Evolutionary conservation across 208 protist genomes (phyloP).

Genomic region (Trypanosoma theileri): DNA sequence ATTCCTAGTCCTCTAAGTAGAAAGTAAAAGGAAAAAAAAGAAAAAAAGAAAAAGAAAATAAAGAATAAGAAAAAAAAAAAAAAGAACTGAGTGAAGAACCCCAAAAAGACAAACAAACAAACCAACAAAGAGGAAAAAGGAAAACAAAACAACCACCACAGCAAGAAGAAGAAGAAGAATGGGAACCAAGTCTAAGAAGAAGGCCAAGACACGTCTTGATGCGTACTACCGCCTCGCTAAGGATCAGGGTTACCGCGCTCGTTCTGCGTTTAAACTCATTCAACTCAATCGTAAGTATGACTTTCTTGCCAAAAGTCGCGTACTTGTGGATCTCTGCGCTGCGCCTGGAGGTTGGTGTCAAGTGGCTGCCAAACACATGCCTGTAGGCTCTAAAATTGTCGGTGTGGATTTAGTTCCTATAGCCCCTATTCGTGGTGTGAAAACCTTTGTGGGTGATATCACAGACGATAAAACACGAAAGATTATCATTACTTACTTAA

Average conservation of each 20-base stretch:
- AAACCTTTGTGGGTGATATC: constrained; percentile 98
- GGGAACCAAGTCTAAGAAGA: constrained; percentile 92
- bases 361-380: constrained; percentile 96
- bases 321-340: constrained; percentile 96
- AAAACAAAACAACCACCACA: constrained; percentile 8
- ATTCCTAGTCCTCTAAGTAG: too few relatives aligned
- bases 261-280: constrained; percentile 99
- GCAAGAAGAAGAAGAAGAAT: constrained; percentile 29
- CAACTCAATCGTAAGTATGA: constrained; percentile 99
- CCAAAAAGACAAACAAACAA: constrained; percentile 18
- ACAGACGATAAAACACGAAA: constrained; percentile 96
- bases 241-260: constrained; percentile 97
- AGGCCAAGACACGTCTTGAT: constrained; percentile 91
- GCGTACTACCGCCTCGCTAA: constrained; percentile 99
- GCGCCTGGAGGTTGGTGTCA: constrained; percentile 98
- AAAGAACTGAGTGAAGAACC: neutral
- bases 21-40: too few relatives aligned
- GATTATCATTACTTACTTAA: constrained; percentile 93
- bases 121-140: constrained; percentile 2
- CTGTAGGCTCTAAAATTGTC: constrained; percentile 94
- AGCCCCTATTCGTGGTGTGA: constrained; percentile 96
- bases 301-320: constrained; percentile 93
- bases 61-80: neutral
- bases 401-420: constrained; percentile 99
- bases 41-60: neutral